These are phyloP conservation scores for Guadua angustifolia DNA, from an alignment of 176 grass and related monocot genomes.

Conservation along the genomic window DNA sequence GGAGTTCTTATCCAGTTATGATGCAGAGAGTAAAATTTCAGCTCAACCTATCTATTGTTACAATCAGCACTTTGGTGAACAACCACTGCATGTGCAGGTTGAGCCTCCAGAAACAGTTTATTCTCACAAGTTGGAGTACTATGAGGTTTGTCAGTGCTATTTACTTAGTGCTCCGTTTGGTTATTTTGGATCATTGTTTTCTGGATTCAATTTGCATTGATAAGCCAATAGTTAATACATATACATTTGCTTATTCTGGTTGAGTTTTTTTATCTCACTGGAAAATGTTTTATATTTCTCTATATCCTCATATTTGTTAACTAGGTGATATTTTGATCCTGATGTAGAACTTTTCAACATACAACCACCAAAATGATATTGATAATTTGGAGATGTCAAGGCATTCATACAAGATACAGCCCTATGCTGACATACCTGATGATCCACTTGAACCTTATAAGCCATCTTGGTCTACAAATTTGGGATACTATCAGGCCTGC, in stretches of 20 bases:
- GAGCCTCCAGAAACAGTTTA: slow-evolving; percentile 58
- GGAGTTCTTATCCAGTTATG: slow-evolving; percentile 25
- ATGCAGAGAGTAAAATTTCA: slow-evolving; percentile 41
- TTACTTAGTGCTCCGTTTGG: not conserved
- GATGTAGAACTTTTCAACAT: slow-evolving; percentile 56
- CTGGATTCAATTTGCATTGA: not conserved
- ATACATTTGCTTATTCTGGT: slow-evolving; percentile 3
- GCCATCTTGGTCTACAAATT: slow-evolving; percentile 65
- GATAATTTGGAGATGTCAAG: slow-evolving; percentile 35
- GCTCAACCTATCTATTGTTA: slow-evolving; percentile 58
- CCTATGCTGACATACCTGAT: slow-evolving; percentile 32
- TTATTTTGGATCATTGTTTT: slow-evolving; percentile 6
- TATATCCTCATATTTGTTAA: slow-evolving; percentile 3
- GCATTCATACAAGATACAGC: slow-evolving; percentile 48
- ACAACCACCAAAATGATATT: slow-evolving; percentile 37
- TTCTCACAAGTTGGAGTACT: slow-evolving; percentile 63
- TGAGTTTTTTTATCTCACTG: not conserved
- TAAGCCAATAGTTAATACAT: not conserved
- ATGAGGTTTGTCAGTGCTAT: slow-evolving; percentile 57
- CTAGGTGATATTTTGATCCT: slow-evolving; percentile 19
- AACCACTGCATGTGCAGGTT: slow-evolving; percentile 62
- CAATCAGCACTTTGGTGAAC: slow-evolving; percentile 60
- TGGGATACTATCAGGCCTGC: slow-evolving; percentile 51
- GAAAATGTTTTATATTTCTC: not conserved
- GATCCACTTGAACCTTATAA: slow-evolving; percentile 57